A percentile compares a stretch with the other conserved stretches of the same genome.
Evolutionary conservation across 2,329 filamentous ascomycete species (phyloP).

Genomic region (Neoscytalidium dimidiatum): DNA sequence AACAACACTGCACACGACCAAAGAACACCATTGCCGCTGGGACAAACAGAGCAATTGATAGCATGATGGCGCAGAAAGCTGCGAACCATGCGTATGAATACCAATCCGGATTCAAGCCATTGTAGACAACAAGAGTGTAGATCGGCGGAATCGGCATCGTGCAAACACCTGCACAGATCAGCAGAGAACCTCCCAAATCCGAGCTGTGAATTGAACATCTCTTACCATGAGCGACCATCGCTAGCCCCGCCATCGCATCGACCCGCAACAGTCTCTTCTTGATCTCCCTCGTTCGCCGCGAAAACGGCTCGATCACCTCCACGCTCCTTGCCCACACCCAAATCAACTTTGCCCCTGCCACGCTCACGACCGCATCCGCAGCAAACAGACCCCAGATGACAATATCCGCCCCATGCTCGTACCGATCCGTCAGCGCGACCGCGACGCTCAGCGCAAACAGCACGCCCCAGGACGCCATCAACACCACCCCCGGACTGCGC

Average conservation of each 20-base stretch:
- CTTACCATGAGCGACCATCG: conserved; percentile 20
- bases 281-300: neutral
- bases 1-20: conserved; percentile 21
- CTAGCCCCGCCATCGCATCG: conserved; percentile 22
- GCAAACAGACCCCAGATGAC: conserved; percentile 22
- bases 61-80: conserved; percentile 20
- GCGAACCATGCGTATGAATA: conserved; percentile 21
- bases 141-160: conserved; percentile 21
- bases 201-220: too few relatives aligned
- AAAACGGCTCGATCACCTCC: neutral
- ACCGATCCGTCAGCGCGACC: conserved; percentile 3
- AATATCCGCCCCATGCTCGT: conserved; percentile 22
- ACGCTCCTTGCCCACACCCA: neutral
- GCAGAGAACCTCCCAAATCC: too few relatives aligned
- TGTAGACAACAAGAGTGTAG: conserved; percentile 20
- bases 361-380: conserved; percentile 20
- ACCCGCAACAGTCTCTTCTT: neutral
- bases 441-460: conserved; percentile 19
- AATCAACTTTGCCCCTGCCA: conserved; percentile 19
- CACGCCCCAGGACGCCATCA: conserved; percentile 19
- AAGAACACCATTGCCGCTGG: conserved; percentile 23
- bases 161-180: conserved; percentile 6
- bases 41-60: conserved; percentile 20
- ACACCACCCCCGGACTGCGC: neutral
- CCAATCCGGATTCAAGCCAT: conserved; percentile 15